These are phyloP conservation scores for Termitomyces sp. DNA, from an alignment of 768 basidiomycete genomes.

Conservation along the genomic window DNA sequence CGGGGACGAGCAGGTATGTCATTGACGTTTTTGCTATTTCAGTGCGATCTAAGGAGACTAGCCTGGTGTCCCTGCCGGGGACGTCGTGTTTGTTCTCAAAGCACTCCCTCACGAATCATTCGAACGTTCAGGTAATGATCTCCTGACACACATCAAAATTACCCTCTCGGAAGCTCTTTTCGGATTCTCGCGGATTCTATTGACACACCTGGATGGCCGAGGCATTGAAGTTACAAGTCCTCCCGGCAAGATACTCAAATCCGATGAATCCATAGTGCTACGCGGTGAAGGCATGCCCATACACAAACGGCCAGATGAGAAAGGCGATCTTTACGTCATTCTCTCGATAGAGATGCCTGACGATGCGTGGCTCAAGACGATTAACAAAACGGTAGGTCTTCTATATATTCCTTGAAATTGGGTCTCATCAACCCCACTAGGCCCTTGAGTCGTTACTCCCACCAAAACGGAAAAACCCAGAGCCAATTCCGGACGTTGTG, in stretches of 20 bases:
- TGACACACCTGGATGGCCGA: constrained; percentile 91
- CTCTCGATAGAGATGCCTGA: constrained; percentile 89
- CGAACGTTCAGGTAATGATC: constrained; percentile 75
- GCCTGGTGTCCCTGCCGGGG: constrained; percentile 86
- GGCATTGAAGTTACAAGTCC: constrained; percentile 79
- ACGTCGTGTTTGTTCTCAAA: constrained; percentile 82
- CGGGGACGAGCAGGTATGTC: constrained; percentile 79
- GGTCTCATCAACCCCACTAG: constrained; percentile 28
- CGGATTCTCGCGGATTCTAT: constrained; percentile 87
- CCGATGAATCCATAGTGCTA: constrained; percentile 68
- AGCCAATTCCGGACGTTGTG: constrained; percentile 66
- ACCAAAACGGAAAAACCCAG: constrained; percentile 68
- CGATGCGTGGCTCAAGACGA: constrained; percentile 64
- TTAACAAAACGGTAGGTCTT: constrained; percentile 50
- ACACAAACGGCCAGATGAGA: constrained; percentile 55
- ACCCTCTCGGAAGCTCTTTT: constrained; percentile 92
- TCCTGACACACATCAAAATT: constrained; percentile 76
- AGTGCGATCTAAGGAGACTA: constrained; percentile 22
- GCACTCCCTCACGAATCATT: constrained; percentile 70
- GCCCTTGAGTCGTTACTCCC: constrained; percentile 64
- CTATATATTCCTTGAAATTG: background rate
- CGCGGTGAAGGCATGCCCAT: constrained; percentile 89
- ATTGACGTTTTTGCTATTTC: background rate
- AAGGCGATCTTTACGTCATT: constrained; percentile 79
- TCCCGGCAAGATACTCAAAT: constrained; percentile 68